These are phyloP conservation scores for Synchytrium microbalum DNA, from an alignment of 371 early-diverging fungal species.

Conservation along the genomic window DNA sequence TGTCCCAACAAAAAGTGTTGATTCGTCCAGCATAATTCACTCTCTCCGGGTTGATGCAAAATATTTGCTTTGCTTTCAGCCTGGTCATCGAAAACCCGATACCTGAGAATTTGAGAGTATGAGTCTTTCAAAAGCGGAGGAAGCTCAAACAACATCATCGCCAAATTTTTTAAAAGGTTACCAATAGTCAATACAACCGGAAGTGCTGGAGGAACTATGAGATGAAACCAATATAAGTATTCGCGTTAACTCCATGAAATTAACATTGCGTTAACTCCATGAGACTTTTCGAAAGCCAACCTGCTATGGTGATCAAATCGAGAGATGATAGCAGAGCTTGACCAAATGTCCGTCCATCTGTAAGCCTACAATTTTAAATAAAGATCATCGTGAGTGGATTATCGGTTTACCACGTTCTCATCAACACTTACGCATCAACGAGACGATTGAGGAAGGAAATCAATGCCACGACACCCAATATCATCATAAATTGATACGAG, in stretches of 20 bases:
- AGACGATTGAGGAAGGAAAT: constrained; percentile 26
- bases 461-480: constrained; percentile 27
- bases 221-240: too few relatives aligned
- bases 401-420: neutral
- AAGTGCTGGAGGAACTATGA: constrained; percentile 40
- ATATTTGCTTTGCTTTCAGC: constrained; percentile 33
- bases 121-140: neutral
- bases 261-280: neutral
- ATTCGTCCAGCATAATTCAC: constrained; percentile 43
- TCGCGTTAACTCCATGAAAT: too few relatives aligned
- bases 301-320: constrained; percentile 37
- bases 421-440: constrained; percentile 17
- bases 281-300: constrained; percentile 7
- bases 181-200: constrained; percentile 49
- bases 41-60: constrained; percentile 38
- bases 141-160: neutral
- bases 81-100: constrained; percentile 15
- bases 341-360: constrained; percentile 9
- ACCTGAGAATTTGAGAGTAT: too few relatives aligned
- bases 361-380: constrained; percentile 13
- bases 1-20: constrained; percentile 50
- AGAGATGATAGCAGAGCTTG: constrained; percentile 24
- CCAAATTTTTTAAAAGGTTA: constrained; percentile 10
- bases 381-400: neutral
- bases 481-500: constrained; percentile 31